These are phyloP conservation scores for Podospora pseudocomata DNA, from an alignment of 495 filamentous ascomycete species.

Conservation along the genomic window DNA sequence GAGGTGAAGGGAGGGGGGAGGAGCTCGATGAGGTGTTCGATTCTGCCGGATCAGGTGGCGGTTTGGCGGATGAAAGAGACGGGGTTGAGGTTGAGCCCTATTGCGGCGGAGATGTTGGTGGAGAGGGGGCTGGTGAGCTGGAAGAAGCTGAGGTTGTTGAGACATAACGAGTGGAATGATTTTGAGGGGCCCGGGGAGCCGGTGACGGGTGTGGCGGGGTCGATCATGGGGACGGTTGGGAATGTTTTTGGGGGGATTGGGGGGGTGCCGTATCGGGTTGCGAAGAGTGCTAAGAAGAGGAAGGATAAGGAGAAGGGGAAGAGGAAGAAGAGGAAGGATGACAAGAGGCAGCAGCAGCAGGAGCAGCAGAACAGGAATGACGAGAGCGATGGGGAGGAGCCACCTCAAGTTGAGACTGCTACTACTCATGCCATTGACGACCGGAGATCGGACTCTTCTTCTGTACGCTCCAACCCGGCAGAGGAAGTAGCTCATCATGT, in stretches of 20 bases:
- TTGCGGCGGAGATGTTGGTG: constrained; percentile 64
- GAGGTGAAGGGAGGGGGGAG: constrained; percentile 48
- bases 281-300: constrained; percentile 49
- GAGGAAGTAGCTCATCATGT: constrained; percentile 42
- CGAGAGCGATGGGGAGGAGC: not conserved
- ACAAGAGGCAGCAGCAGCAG: constrained; percentile 34
- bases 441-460: constrained; percentile 17
- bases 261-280: constrained; percentile 54
- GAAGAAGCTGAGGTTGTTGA: constrained; percentile 60
- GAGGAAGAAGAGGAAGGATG: constrained; percentile 41
- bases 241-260: constrained; percentile 56
- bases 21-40: constrained; percentile 61
- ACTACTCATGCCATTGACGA: constrained; percentile 24
- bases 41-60: constrained; percentile 61
- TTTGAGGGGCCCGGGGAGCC: constrained; percentile 76
- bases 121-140: constrained; percentile 56
- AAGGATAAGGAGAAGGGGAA: constrained; percentile 42
- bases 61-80: constrained; percentile 64
- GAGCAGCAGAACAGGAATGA: constrained; percentile 15
- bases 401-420: constrained; percentile 18
- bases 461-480: constrained; percentile 29
- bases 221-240: constrained; percentile 51
- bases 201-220: constrained; percentile 59
- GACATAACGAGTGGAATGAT: constrained; percentile 75
- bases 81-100: constrained; percentile 54